Base-by-base conservation (phyloP, 441 rosid species). In the Monsonia emarginata region DNA sequence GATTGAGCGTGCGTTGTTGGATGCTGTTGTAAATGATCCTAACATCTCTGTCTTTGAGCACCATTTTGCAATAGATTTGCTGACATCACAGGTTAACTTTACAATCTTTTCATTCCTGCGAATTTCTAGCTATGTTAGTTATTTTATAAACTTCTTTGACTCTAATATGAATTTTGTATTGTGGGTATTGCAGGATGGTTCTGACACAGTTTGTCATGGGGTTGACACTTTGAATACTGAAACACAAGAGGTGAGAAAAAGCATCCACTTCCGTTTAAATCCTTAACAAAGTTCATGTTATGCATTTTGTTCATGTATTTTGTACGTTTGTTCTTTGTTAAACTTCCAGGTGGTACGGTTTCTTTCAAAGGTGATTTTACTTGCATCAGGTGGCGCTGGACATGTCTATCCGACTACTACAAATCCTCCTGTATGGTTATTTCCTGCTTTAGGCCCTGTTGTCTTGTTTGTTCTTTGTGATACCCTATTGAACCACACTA, bases 381-480 rank as follows among this genome's bases (percentile, higher is more conserved):
- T 94, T 65, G 99, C 97, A 69, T 91, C 99, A 34, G 99, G 99
- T 65, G 97, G 99, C 62, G 99, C 94, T 30, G 99, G 99, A 3
- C 99, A 94, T 79, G 85, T 94, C 70, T 94, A 94, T 71, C 96
- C 96, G 16, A 84, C 88, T 30, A 89, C 99, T 27, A 88, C 99
- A 31, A 94, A 94, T 81, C 97, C 99, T 67, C 86, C 36, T 85
- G 99, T 94, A 85, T 13, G 25, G 26, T 19, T 8, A 48, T 48
- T 48, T 19, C 19, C 24, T 16, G 54, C 8, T 48, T 48, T 48
- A 48, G 56, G 56, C 56, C 22, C 56, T 48, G 56, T 21, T 48
- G 18, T 4, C 56, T 48, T 19, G 56, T 5, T 18, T 48, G 24
- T 19, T 48, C 56, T 19, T 10, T 48, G 22, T 19, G 7, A 19